Base-by-base conservation (phyloP, 257 asterid species). In the Solanum dulcamara region DNA sequence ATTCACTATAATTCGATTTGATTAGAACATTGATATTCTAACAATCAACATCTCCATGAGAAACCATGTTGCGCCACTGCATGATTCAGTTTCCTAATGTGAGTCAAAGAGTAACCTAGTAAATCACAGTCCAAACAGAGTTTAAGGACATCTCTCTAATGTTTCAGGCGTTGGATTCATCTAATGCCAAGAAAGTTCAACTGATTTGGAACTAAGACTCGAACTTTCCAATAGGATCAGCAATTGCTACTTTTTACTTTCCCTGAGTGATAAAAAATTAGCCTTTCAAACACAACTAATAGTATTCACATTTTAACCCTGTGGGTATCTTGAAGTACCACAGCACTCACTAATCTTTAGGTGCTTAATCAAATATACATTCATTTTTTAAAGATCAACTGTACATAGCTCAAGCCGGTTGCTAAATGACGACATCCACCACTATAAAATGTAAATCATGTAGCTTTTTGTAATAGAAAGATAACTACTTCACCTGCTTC, bases 401-500 rank as follows among this genome's bases (percentile, higher is more conserved):
- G 28, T 70, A 70, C 14, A 67, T 32, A 70, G 79, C 50, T 70
- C 46, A 68, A 68, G 44, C 46, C 26, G 33, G 77, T 33, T 8
- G 46, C 46, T 26, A 68, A 33, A 68, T 18, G 28, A 68, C 77
- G 18, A 33, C 77, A 68, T 30, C 70, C 70, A 60, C 15, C 0
- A 8, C 26, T 22, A n/a, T n/a, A n/a, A n/a, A n/a, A n/a, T n/a
- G 35, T 62, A 26, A 62, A 7, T 67, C 44, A 55, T 22, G 32
- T 59, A 0, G 68, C 48, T 57, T 66, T 70, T 38, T 40, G 81
- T 72, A 38, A 42, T 24, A 14, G 59, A 4, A 77, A 77, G 83
- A 46, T 64, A 77, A 51, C 10, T 55, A 84, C 26, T 88, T 79
- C 92, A 96, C 99, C 99, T 60, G 94, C 93, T 84, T 94, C 98